These are phyloP conservation scores for Solanum lycopersicoides DNA, from an alignment of 257 asterid species.

Conservation along the genomic window DNA sequence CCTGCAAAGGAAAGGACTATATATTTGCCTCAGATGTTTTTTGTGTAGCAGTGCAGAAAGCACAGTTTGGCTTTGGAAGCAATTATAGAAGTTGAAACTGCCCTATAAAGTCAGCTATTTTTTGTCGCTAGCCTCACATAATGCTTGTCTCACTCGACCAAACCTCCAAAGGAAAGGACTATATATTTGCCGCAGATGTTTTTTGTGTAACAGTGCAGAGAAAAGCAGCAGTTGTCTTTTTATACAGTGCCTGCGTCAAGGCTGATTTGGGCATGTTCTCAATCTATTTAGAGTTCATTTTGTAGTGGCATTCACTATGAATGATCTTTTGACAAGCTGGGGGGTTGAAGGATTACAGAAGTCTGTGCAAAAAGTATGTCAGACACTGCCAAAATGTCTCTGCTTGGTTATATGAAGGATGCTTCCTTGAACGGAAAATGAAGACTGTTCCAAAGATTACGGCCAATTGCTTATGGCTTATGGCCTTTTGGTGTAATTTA, in stretches of 20 bases:
- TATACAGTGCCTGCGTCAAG: neutral
- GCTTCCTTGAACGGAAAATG: neutral
- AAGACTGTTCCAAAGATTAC: neutral
- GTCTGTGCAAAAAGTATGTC: neutral
- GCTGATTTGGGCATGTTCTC: neutral
- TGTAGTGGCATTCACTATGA: neutral
- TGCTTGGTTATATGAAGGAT: neutral
- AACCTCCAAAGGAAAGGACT: neutral
- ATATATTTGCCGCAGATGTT: neutral
- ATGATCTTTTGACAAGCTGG: neutral
- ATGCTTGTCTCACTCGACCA: neutral
- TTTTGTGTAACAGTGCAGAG: neutral
- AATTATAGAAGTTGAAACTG: neutral
- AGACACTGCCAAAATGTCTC: neutral
- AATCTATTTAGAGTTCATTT: neutral
- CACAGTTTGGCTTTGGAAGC: neutral
- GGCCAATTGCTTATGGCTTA: neutral
- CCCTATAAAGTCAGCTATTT: neutral
- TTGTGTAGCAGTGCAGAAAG: neutral
- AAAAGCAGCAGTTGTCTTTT: neutral
- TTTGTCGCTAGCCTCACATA: neutral
- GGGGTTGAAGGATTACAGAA: neutral
- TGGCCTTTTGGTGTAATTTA: neutral
- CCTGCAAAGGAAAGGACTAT: neutral
- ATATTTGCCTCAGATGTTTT: neutral